phyloP scores from a whole-genome alignment of 768 basidiomycete species.

The Lentinula edodes region DNA sequence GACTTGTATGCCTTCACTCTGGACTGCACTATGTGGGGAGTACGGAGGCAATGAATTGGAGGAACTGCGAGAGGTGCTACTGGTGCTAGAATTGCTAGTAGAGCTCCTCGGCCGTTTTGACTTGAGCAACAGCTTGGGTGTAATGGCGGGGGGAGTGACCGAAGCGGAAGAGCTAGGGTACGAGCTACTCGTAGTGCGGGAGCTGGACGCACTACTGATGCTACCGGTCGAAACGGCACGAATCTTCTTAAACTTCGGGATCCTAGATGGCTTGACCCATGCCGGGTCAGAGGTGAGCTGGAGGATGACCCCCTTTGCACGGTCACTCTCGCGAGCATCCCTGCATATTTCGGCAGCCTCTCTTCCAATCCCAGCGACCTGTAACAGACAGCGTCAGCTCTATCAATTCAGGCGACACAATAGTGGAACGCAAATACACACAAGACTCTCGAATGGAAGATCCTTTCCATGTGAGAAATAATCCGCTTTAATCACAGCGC shows the following conservation, averaged over 20 bases:
- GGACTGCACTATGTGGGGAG: background rate
- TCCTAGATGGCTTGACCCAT: background rate
- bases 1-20: background rate
- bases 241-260: background rate
- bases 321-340: background rate
- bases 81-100: too few species aligned
- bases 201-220: background rate
- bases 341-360: background rate
- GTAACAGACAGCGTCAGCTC: background rate
- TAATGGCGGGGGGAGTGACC: too few species aligned
- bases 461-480: background rate
- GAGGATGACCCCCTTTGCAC: background rate
- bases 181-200: background rate
- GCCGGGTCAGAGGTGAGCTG: background rate
- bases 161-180: background rate
- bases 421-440: background rate
- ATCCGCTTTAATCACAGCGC: background rate
- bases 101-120: too few species aligned
- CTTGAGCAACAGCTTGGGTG: too few species aligned
- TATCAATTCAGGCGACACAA: background rate
- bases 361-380: background rate
- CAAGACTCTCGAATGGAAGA: background rate
- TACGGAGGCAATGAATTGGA: background rate
- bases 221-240: background rate
- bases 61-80: background rate